Evolutionary conservation across 1,284 basidiomycete species (phyloP).

Genomic region (Microbotryomycetes sp.): DNA sequence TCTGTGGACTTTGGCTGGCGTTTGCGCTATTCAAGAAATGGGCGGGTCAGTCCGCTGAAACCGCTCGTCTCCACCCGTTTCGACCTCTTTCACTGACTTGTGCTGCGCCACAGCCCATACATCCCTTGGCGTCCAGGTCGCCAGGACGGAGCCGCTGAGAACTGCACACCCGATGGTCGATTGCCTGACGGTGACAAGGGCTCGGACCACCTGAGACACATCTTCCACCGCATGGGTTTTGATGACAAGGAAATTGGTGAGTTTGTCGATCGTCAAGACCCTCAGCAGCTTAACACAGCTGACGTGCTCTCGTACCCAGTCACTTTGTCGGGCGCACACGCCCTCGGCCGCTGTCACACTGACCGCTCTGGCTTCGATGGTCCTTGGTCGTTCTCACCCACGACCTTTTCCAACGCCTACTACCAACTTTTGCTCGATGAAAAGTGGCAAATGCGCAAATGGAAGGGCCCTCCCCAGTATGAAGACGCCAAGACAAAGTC

Average conservation of each 20-base stretch:
- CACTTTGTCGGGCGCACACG: constrained; percentile 88
- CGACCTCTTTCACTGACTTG: not conserved
- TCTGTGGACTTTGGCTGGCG: constrained; percentile 46
- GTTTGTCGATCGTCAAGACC: not conserved
- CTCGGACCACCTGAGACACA: constrained; percentile 43
- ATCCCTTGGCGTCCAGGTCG: constrained; percentile 44
- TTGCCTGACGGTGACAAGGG: constrained; percentile 45
- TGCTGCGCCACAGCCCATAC: constrained; percentile 8
- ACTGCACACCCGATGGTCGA: constrained; percentile 43
- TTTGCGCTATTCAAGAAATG: constrained; percentile 43
- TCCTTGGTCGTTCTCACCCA: constrained; percentile 79
- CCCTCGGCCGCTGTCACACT: constrained; percentile 85
- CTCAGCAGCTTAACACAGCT: not conserved
- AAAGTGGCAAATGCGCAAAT: constrained; percentile 58
- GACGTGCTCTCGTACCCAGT: constrained; percentile 47
- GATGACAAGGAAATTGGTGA: constrained; percentile 81
- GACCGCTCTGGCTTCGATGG: constrained; percentile 79
- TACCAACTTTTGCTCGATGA: constrained; percentile 82
- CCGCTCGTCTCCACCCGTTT: not conserved
- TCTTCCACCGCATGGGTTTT: constrained; percentile 51
- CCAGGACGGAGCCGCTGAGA: constrained; percentile 40
- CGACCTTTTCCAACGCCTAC: constrained; percentile 81
- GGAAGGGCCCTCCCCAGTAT: constrained; percentile 79
- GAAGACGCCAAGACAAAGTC: constrained; percentile 81
- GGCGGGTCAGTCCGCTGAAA: constrained; percentile 18